Conservation (phyloP, 208 protist species). For the Leishmania tarentolae region DNA sequence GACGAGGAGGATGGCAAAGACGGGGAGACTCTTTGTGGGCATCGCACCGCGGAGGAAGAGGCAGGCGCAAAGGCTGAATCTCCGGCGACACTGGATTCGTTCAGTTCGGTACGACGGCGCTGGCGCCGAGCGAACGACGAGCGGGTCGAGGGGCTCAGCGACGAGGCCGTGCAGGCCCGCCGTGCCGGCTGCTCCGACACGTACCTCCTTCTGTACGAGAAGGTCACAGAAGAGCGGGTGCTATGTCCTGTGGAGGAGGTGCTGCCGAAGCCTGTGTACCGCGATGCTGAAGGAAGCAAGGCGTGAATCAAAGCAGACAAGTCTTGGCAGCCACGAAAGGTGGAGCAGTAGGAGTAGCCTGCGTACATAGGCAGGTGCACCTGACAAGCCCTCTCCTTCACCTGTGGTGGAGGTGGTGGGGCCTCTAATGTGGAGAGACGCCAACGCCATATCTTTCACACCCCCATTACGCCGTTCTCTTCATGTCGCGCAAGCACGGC, state of each 20-base stretch:
- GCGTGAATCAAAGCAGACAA: neutral
- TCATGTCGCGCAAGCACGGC: neutral
- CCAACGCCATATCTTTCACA: neutral
- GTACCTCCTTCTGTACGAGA: constrained; percentile 79
- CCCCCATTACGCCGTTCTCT: neutral
- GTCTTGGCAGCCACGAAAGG: neutral
- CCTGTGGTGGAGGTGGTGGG: neutral
- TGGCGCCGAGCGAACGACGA: constrained; percentile 67
- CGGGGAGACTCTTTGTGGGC: neutral
- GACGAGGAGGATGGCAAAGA: neutral
- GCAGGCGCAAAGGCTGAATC: neutral
- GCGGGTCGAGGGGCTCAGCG: constrained; percentile 30
- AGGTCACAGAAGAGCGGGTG: constrained; percentile 46
- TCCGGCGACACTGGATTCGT: neutral
- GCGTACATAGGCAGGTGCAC: neutral
- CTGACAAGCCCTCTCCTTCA: neutral
- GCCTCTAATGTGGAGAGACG: neutral
- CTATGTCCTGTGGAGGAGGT: constrained; percentile 44
- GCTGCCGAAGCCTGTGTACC: constrained; percentile 35
- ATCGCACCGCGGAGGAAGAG: neutral
- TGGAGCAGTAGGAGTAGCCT: neutral
- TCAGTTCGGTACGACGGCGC: neutral
- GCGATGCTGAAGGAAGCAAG: neutral
- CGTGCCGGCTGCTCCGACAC: constrained; percentile 31
- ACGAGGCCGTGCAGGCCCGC: constrained; percentile 13